Percentiles rank a stretch among this genome's conserved stretches.
phyloP scores from a whole-genome alignment of 768 basidiomycete species.

The Pulveroboletus sp. region DNA sequence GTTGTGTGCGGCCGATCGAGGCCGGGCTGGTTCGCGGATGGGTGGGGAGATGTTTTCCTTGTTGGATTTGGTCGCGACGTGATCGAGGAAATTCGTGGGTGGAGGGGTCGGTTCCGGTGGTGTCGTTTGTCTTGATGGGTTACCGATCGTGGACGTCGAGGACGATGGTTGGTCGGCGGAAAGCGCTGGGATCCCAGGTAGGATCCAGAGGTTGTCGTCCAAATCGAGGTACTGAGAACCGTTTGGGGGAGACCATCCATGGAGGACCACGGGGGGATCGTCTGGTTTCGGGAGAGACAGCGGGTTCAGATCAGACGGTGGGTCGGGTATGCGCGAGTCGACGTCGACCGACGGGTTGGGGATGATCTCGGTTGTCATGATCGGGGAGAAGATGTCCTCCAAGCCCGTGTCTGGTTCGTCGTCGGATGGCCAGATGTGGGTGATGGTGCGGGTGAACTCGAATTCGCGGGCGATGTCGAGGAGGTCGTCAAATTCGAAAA shows the following conservation, averaged over 20 bases:
- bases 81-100: not conserved
- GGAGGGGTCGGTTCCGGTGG: not conserved
- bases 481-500: constrained; percentile 23
- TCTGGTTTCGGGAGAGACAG: not conserved
- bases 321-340: not conserved
- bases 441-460: constrained; percentile 24
- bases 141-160: not conserved
- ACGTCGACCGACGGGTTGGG: not conserved
- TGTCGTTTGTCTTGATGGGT: not conserved
- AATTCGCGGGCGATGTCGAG: constrained; percentile 30
- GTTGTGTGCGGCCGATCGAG: not conserved
- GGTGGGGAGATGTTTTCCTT: not conserved
- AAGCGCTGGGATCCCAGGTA: constrained; percentile 7
- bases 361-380: constrained; percentile 1
- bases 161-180: not conserved
- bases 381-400: constrained; percentile 18
- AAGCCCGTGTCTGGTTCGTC: constrained; percentile 5
- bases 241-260: constrained; percentile 26
- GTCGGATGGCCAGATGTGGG: constrained; percentile 19
- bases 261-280: constrained; percentile 3
- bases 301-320: no score
- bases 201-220: constrained; percentile 9
- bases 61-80: not conserved
- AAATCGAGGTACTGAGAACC: constrained; percentile 26
- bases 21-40: constrained; percentile 1